These are phyloP conservation scores for Patellaria atrata DNA, from an alignment of 495 filamentous ascomycete genomes.

Conservation along the genomic window DNA sequence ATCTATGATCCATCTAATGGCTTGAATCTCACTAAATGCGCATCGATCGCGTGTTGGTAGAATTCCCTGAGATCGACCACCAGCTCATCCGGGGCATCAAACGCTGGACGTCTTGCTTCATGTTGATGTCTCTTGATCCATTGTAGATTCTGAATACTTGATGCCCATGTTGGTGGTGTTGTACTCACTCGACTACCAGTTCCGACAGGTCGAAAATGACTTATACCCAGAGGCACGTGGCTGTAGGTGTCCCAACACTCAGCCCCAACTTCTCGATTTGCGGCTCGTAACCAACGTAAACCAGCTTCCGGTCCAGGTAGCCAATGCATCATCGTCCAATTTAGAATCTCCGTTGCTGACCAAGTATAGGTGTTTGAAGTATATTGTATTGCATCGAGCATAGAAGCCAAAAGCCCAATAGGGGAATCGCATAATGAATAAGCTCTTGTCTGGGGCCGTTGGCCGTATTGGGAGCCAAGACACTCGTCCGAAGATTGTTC, in stretches of 20 bases:
- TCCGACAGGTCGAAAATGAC: constrained; percentile 17
- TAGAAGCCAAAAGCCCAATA: constrained; percentile 22
- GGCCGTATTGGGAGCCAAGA: constrained; percentile 11
- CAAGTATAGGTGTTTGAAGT: constrained; percentile 16
- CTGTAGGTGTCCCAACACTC: constrained; percentile 17
- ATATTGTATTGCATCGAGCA: constrained; percentile 23
- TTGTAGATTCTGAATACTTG: constrained; percentile 17
- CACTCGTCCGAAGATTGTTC: constrained; percentile 1
- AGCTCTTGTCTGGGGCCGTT: constrained; percentile 24
- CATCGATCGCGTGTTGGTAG: too few species aligned
- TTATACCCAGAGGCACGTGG: constrained; percentile 24
- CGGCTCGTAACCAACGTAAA: constrained; percentile 23
- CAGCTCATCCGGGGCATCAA: constrained; percentile 24
- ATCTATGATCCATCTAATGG: too few species aligned
- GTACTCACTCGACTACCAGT: background rate
- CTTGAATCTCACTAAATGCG: too few species aligned
- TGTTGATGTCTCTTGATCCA: constrained; percentile 24
- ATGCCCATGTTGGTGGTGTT: constrained; percentile 21
- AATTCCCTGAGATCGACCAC: constrained; percentile 26
- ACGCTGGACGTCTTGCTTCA: constrained; percentile 21
- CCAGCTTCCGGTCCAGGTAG: constrained; percentile 27
- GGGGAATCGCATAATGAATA: constrained; percentile 29
- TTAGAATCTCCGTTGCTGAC: constrained; percentile 24
- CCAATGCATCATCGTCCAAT: constrained; percentile 31
- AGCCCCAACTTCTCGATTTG: constrained; percentile 5